A percentile compares a stretch with the other conserved stretches of the same genome.
These are phyloP conservation scores for Saccharomycopsis schoenii DNA, from an alignment of 805 yeast species.

Conservation along the genomic window DNA sequence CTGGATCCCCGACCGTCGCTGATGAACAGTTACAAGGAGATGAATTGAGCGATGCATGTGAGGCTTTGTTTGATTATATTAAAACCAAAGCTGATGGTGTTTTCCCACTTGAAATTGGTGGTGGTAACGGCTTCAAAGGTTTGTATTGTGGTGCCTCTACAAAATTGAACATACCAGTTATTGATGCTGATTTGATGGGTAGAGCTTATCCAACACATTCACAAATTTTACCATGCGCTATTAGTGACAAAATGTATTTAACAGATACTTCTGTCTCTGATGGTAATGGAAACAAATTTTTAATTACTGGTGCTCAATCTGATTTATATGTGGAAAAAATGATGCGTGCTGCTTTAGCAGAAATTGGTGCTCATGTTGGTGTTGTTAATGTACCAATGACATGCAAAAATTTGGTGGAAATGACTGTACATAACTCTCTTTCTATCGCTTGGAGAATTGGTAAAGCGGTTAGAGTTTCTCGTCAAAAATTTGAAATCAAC, in stretches of 20 bases:
- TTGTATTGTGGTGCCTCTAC: conserved; percentile 23
- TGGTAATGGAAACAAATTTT: conserved; percentile 34
- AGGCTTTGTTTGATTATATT: conserved; percentile 24
- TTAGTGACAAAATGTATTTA: conserved; percentile 21
- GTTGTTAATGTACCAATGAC: conserved; percentile 30
- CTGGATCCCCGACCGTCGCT: conserved; percentile 41
- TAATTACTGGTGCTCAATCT: conserved; percentile 26
- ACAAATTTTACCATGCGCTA: conserved; percentile 30
- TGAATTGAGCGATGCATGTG: conserved; percentile 28
- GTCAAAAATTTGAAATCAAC: conserved; percentile 29
- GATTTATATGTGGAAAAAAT: conserved; percentile 30
- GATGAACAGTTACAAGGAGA: conserved; percentile 33
- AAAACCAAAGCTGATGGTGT: conserved; percentile 27
- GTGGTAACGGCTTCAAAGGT: conserved; percentile 32
- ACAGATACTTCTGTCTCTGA: conserved; percentile 26
- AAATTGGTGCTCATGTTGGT: conserved; percentile 34
- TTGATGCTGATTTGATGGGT: conserved; percentile 38
- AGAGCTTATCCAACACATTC: conserved; percentile 38
- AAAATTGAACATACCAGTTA: conserved; percentile 24
- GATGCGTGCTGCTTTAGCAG: conserved; percentile 33
- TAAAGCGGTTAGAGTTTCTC: conserved; percentile 32
- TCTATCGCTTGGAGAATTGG: conserved; percentile 42
- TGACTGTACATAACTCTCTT: conserved; percentile 28
- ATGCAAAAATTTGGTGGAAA: conserved; percentile 22
- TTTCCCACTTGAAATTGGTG: conserved; percentile 35